phyloP scores from a whole-genome alignment of 352 stramenopile genomes.

The Pythium guiyangense region DNA sequence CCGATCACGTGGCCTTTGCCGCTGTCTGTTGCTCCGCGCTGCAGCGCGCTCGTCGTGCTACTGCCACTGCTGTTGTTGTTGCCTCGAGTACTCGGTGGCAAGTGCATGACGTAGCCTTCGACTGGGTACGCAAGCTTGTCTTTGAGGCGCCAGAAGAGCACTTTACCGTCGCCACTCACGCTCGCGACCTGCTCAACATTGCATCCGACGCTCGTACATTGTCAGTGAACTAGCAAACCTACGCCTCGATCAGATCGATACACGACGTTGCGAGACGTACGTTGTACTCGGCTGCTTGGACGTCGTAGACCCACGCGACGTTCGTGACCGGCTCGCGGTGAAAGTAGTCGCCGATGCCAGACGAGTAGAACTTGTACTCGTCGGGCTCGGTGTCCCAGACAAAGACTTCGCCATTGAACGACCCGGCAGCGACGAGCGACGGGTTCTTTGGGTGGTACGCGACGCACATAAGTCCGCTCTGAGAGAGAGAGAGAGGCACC shows the following conservation, averaged over 20 bases:
- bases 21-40: neutral
- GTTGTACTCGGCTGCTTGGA: constrained; percentile 69
- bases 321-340: constrained; percentile 84
- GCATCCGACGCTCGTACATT: neutral
- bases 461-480: constrained; percentile 87
- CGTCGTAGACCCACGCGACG: constrained; percentile 78
- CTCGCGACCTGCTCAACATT: constrained; percentile 40
- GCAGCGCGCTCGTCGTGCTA: neutral
- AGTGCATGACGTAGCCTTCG: constrained; percentile 81
- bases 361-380: constrained; percentile 63
- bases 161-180: constrained; percentile 80
- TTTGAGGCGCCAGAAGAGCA: constrained; percentile 84
- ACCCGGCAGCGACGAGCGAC: constrained; percentile 74
- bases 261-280: constrained; percentile 14
- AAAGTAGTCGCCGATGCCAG: constrained; percentile 86
- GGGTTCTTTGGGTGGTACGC: constrained; percentile 81
- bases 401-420: constrained; percentile 86
- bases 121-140: constrained; percentile 83
- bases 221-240: neutral
- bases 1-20: constrained; percentile 32
- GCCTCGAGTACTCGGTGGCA: constrained; percentile 16
- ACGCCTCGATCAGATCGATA: neutral
- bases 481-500: neutral
- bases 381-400: constrained; percentile 72
- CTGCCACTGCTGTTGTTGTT: constrained; percentile 10